These are phyloP conservation scores for Tympanopsis confertula DNA, from an alignment of 2,329 filamentous ascomycete species.

Conservation along the genomic window DNA sequence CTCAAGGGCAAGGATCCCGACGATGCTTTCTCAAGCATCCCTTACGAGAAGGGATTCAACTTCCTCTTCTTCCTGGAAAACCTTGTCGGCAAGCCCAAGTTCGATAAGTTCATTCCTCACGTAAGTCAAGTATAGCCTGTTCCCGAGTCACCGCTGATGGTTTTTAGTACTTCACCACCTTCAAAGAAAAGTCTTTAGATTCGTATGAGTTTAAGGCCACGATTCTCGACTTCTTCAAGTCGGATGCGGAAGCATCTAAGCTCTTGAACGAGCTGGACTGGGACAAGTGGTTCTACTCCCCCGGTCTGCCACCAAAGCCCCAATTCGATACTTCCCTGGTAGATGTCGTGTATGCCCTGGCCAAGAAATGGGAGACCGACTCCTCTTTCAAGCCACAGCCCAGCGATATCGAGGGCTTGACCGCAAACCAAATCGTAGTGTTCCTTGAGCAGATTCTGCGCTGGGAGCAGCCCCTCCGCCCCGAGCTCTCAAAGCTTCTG, in stretches of 20 bases:
- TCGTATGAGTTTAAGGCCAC: constrained; percentile 56
- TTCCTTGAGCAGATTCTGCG: constrained; percentile 49
- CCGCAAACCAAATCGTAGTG: constrained; percentile 51
- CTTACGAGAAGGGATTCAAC: constrained; percentile 58
- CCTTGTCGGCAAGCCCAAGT: constrained; percentile 45
- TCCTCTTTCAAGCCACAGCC: constrained; percentile 31
- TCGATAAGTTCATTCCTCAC: constrained; percentile 56
- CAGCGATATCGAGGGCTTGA: constrained; percentile 40
- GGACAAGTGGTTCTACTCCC: constrained; percentile 53
- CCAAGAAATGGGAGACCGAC: constrained; percentile 40
- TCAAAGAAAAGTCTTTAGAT: constrained; percentile 48
- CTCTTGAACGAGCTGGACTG: constrained; percentile 41
- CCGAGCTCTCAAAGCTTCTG: constrained; percentile 39
- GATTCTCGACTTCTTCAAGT: constrained; percentile 46
- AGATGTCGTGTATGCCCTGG: constrained; percentile 47
- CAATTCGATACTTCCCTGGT: constrained; percentile 52
- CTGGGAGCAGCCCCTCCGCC: constrained; percentile 33
- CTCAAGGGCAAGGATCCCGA: constrained; percentile 57
- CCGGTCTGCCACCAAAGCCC: constrained; percentile 50
- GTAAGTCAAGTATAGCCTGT: background rate
- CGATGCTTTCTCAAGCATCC: constrained; percentile 53
- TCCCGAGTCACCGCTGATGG: background rate
- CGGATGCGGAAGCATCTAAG: constrained; percentile 34
- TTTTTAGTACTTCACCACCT: constrained; percentile 42
- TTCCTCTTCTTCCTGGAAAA: constrained; percentile 54